Percentiles rank a stretch among this genome's conserved stretches.
Evolutionary conservation across 306 rosid genomes (phyloP).

Genomic region (Quercus aquifolioides): DNA sequence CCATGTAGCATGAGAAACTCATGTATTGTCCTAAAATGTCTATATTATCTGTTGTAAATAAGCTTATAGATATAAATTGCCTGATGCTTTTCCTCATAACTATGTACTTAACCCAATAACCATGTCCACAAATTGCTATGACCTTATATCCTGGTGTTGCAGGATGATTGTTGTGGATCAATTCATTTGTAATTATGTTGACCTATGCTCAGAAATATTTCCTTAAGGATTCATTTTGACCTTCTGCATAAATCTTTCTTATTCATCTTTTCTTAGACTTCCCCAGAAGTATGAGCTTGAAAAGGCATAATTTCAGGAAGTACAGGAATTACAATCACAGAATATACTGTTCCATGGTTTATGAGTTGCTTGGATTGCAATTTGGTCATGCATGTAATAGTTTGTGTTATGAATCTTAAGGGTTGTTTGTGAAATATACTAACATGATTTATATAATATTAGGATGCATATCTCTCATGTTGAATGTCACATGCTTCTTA

Average conservation of each 20-base stretch:
- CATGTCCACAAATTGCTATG: background rate
- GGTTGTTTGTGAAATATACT: too few relatives aligned
- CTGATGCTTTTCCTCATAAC: background rate
- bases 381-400: background rate
- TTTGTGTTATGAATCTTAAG: background rate
- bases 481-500: too few relatives aligned
- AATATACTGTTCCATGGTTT: background rate
- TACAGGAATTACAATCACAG: background rate
- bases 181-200: background rate
- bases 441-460: too few relatives aligned
- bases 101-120: background rate
- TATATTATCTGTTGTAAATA: too few relatives aligned
- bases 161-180: background rate
- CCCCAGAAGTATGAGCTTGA: constrained; percentile 11
- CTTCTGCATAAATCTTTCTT: background rate
- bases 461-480: too few relatives aligned
- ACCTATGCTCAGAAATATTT: background rate
- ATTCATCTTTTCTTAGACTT: background rate
- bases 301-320: background rate
- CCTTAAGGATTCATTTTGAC: background rate
- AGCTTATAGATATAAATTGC: background rate
- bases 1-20: background rate
- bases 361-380: background rate
- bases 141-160: background rate
- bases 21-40: background rate